Base-by-base conservation (phyloP, 116 monocot species). In the Posidonia oceanica region DNA sequence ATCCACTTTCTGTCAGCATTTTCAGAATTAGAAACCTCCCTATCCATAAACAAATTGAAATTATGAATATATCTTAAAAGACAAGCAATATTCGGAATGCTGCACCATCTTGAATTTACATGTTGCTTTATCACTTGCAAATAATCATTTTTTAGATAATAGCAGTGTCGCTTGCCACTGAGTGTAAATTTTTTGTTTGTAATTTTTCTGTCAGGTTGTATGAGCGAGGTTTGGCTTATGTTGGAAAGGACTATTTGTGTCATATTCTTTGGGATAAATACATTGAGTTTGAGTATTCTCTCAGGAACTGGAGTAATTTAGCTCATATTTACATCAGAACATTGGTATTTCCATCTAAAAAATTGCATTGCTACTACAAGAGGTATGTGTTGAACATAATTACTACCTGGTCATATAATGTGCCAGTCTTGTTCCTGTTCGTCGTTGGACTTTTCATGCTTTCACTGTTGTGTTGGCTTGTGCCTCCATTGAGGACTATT, bases 251-350 rank as follows among this genome's bases (percentile, higher is more conserved):
- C 74, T 92, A 91, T 51, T 75, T 70, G 40, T 83, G 91, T 73
- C 51, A 83, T 74, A 74, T 77, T 71, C 73, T 97, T 22, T 97
- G 91, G 97, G 89, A 97, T 78, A 85, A 80, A 66, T 97, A 87
- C 73, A 83, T 92, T 63, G 85, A 85, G 74, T 97, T 91, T 80
- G 97, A 97, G 60, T 69, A 85, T 81, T 87, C 82, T 67, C 80
- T 87, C 48, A 89, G 87, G 70, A 78, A 92, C 60, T 89, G 85
- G 89, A 76, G 54, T 76, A 71, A 42, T 18, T 75, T 97, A 56
- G 87, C 84, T 73, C 81, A 75, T 79, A 75, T 97, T 76, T 89
- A 83, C 60, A 75, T 97, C 54, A 80, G 63, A 66, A 80, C 82
- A 61, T 71, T 97, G 66, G 82, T 63, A 78, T 97, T 89, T 83